Base-by-base conservation (phyloP, 768 basidiomycete genomes). In the Hericium rajendrae region DNA sequence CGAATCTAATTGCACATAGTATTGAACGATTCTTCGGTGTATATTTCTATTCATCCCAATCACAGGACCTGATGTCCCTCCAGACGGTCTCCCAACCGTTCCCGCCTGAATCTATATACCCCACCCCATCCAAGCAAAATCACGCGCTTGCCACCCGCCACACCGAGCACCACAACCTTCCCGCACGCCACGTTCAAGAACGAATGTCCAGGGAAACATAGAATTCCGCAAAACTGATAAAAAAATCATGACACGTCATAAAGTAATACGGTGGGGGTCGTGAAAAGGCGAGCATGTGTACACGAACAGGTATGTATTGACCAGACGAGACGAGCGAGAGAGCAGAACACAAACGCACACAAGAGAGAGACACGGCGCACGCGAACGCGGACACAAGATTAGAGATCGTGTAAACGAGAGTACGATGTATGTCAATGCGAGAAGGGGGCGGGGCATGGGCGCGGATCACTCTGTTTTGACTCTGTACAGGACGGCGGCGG, bases 401-500 rank as follows among this genome's bases (percentile, higher is more conserved):
- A 51, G 49, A 26, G 24, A 37, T 51, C 28, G 22, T 46, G 43
- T 26, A 37, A 24, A 24, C 22, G 24, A 51, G 16, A 51, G 49
- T 20, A 24, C 22, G 26, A 26, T 22, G 22, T 51, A 16, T 51
- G 49, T 26, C 24, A 12, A 24, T 51, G 49, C 10, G 20, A 12
- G 15, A 3, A 9, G 13, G 6, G 22, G 13, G n/a, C 11, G 13
- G 20, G 24, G 16, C 20, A 37, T 26, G 26, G 22, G 49, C 16
- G 18, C n/a, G 41, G 50, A 53, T 32, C 16, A 55, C 50, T 59
- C 60, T 41, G 60, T 56, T 16, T 64, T 64, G 32, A 61, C 54
- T 20, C 64, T 60, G 60, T 57, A 61, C 38, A 58, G 53, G 40
- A 64, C 64, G 18, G 64, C 62, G 11, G 56, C 64, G 16, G 62